Evolutionary conservation across 2,329 filamentous ascomycete species (phyloP).

Genomic region (Pleurostoma richardsiae): DNA sequence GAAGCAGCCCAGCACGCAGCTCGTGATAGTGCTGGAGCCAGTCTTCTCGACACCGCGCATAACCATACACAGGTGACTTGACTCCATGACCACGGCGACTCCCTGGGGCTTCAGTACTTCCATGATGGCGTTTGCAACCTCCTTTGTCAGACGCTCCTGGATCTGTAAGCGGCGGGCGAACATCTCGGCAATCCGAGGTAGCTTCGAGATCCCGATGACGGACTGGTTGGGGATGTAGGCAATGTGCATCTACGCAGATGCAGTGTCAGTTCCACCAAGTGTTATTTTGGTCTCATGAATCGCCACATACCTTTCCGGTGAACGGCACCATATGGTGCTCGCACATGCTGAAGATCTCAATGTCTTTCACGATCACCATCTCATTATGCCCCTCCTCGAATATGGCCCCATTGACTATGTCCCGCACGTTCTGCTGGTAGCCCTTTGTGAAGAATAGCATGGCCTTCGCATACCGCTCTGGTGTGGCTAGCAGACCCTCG

Average conservation of each 20-base stretch:
- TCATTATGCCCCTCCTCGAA: slow-evolving; percentile 97
- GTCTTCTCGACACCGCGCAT: slow-evolving; percentile 97
- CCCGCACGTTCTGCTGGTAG: slow-evolving; percentile 87
- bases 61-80: slow-evolving; percentile 93
- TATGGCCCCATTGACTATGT: slow-evolving; percentile 90
- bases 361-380: slow-evolving; percentile 95
- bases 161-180: slow-evolving; percentile 90
- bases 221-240: slow-evolving; percentile 90
- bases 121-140: slow-evolving; percentile 91
- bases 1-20: slow-evolving; percentile 93
- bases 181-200: slow-evolving; percentile 95
- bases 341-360: slow-evolving; percentile 89
- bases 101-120: slow-evolving; percentile 90
- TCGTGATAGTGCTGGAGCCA: slow-evolving; percentile 80
- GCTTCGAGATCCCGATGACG: slow-evolving; percentile 91
- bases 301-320: slow-evolving; percentile 69
- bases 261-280: not conserved
- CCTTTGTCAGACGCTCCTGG: slow-evolving; percentile 91
- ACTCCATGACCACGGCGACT: slow-evolving; percentile 96
- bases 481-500: slow-evolving; percentile 61
- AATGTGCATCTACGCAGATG: slow-evolving; percentile 76
- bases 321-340: slow-evolving; percentile 98
- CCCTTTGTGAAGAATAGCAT: slow-evolving; percentile 95
- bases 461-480: slow-evolving; percentile 87
- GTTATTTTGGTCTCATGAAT: not conserved